Base-by-base conservation (phyloP, 2,329 filamentous ascomycete genomes). In the Pezicula carpinea region DNA sequence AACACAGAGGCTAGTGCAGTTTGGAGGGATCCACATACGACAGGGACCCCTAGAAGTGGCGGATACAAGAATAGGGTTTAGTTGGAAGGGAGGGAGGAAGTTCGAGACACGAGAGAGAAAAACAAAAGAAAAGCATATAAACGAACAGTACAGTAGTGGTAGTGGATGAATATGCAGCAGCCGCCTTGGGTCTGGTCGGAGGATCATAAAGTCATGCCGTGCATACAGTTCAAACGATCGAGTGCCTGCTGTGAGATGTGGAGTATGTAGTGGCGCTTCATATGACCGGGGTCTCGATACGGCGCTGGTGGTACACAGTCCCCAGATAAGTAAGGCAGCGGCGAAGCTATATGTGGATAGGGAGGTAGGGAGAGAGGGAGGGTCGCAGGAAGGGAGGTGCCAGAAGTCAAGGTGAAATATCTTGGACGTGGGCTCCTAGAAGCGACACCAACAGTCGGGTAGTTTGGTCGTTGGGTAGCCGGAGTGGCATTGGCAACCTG, bases 101-200 rank as follows among this genome's bases (percentile, higher is more conserved):
- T 40, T 40, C 38, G 38, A 40, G 38, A 40, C 38, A 22, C 38
- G 38, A 21, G 38, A 40, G 19, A 19, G 21, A 17, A 22, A 40
- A 40, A 40, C n/a, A 19, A 21, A 40, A 40, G 19, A 23, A 40
- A 40, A 40, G 38, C 22, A 40, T 40, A 23, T 40, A 40, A n/a
- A 40, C 38, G 38, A 40, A 40, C 19, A 15, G 22, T 19, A 40
- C 19, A 15, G 22, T 19, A 23, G 22, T 26, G 22, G 22, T 40
- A 11, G 22, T 40, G 22, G n/a, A 22, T 22, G 38, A 11, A n/a
- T 19, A 21, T 15, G 38, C 11, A 23, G 21, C 38, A 29, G 26
- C 26, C 10, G 26, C 26, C 26, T 29, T 40, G 38, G 22, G 38
- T 39, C 22, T 39, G 38, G 21, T 22, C 22, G 19, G n/a, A 15